Percentiles rank a stretch among this genome's conserved stretches.
Evolutionary conservation across 495 filamentous ascomycete species (phyloP).

Genomic region (Tricharina praecox): DNA sequence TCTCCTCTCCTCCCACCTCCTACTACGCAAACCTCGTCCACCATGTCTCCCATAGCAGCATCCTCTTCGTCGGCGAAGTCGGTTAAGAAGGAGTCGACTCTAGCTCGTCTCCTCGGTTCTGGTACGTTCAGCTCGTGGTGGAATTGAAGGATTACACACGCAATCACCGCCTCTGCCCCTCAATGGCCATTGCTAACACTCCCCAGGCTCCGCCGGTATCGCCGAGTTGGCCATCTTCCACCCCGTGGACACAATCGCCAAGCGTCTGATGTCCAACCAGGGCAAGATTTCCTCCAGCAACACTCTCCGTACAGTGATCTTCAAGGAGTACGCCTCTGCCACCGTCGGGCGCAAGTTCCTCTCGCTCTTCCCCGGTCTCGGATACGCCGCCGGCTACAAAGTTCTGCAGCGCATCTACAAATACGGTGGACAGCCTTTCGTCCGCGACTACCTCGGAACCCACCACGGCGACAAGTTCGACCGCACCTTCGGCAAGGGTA

Average conservation of each 20-base stretch:
- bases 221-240: slow-evolving; percentile 94
- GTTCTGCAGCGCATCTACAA: slow-evolving; percentile 96
- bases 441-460: slow-evolving; percentile 69
- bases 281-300: slow-evolving; percentile 29
- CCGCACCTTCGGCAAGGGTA: slow-evolving; percentile 79
- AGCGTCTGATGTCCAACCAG: slow-evolving; percentile 98
- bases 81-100: slow-evolving; percentile 72
- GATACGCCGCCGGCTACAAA: slow-evolving; percentile 97
- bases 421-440: slow-evolving; percentile 94
- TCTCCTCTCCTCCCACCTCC: not conserved
- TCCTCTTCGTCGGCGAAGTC: slow-evolving; percentile 36
- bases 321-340: slow-evolving; percentile 72
- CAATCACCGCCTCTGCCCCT: no score
- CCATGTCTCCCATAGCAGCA: slow-evolving; percentile 33
- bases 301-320: slow-evolving; percentile 74
- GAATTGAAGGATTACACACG: no score
- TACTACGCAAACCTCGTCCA: not conserved
- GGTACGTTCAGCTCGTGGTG: no score
- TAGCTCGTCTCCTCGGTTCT: slow-evolving; percentile 76
- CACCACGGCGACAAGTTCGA: slow-evolving; percentile 76
- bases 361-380: slow-evolving; percentile 88
- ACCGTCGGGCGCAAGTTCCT: slow-evolving; percentile 61
- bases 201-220: slow-evolving; percentile 76
- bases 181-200: no score
- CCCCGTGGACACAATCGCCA: slow-evolving; percentile 94